Evolutionary conservation across 371 early-diverging fungal species (phyloP).

Genomic region (Mucor circinelloides): DNA sequence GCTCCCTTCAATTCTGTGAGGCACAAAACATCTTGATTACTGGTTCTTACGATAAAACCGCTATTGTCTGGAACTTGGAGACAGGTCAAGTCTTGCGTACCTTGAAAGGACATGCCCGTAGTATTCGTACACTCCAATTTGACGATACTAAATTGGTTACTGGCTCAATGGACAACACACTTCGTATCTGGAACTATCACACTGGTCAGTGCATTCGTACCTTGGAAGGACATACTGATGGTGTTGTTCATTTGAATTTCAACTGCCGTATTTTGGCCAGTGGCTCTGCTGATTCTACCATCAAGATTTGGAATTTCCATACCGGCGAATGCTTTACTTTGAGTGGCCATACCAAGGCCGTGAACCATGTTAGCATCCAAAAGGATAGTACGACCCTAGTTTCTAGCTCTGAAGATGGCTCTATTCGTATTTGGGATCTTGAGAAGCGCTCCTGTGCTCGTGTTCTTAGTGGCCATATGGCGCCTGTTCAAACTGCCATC

Average conservation of each 20-base stretch:
- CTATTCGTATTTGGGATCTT: constrained; percentile 82
- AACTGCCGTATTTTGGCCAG: constrained; percentile 79
- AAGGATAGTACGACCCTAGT: constrained; percentile 56
- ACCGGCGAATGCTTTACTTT: constrained; percentile 78
- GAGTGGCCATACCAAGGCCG: constrained; percentile 77
- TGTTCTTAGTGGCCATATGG: constrained; percentile 75
- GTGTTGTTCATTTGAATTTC: constrained; percentile 88
- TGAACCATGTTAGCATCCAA: constrained; percentile 79
- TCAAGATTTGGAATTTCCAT: constrained; percentile 91
- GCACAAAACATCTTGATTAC: constrained; percentile 71
- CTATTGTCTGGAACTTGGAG: constrained; percentile 83
- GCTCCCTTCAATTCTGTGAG: constrained; percentile 84
- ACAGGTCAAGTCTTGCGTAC: constrained; percentile 72
- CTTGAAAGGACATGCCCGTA: constrained; percentile 85
- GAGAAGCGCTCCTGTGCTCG: constrained; percentile 65
- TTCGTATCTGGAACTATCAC: constrained; percentile 97
- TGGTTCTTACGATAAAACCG: constrained; percentile 80
- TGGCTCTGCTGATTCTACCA: constrained; percentile 86
- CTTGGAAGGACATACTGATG: constrained; percentile 81
- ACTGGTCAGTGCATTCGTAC: constrained; percentile 87
- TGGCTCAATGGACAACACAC: constrained; percentile 91
- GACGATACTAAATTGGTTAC: constrained; percentile 83
- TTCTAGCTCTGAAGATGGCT: constrained; percentile 76
- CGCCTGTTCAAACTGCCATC: constrained; percentile 71
- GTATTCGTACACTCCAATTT: constrained; percentile 86